Evolutionary conservation across 2,329 filamentous ascomycete species (phyloP), one percentile per base, ranked within the genome.

Genomic region (Pezicula radicicola): DNA sequence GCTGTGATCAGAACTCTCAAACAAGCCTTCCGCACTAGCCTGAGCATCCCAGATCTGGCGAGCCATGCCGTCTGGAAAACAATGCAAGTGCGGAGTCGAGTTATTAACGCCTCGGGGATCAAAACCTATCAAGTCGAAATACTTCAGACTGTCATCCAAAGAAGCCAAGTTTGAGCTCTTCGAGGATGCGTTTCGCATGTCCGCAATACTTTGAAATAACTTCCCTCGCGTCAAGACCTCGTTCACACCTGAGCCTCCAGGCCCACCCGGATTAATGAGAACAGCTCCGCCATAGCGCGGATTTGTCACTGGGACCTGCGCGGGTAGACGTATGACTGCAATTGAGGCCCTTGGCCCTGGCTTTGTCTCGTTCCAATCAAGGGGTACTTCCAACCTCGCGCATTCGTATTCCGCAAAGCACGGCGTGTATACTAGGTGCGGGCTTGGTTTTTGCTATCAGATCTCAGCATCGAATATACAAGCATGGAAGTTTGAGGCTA

Each of bases 31-130:
- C 35, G 35, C 35, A 16, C 35, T 37, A 3, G 35, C 35, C 35
- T 37, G 35, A 37, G 35, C 35, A 37, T 37, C 35, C 35, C 35
- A 37, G 35, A 37, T 37, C 35, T 37, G 35, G 16, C 35, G 35
- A 37, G 16, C 35, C 35, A 37, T 37, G 35, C 13, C 35, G 27
- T 45, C 42, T 25, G 42, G 12, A 16, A 45, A 79, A 57, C 77
- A 80, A 37, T 77, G 73, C 13, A 77, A 63, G 10, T 75, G 62
- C 1, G 77, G 76, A 1, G 73, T 66, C 3, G 76, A 76, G 8
- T 72, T 69, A 6, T 75, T 75, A 16, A 79, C 70, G 67, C 73
- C 74, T 12, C 74, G 68, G 0, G 74, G 73, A 55, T 76, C 74
- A 37, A 75, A 75, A 8, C 72, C 70, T 36, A 76, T 64, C 36